phyloP scores from a whole-genome alignment of 306 rosid species.

The Quercus aquifolioides region DNA sequence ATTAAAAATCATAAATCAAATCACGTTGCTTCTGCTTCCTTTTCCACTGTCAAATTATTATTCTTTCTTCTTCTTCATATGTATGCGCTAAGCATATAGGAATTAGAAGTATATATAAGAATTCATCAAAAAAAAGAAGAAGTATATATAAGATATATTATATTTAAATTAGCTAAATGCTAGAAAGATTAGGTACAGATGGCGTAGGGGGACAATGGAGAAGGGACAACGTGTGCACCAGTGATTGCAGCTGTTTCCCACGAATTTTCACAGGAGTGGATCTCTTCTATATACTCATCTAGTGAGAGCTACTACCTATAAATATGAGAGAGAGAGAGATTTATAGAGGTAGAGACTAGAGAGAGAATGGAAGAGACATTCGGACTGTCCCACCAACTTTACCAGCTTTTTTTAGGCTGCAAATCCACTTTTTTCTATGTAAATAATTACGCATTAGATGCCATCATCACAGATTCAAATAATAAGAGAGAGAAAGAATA shows the following conservation, averaged over 20 bases:
- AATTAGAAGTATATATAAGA: too few species aligned
- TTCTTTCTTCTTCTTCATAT: too few species aligned
- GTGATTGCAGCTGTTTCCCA: slow-evolving; percentile 29
- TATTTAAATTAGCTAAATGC: background rate
- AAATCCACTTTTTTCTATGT: slow-evolving; percentile 21
- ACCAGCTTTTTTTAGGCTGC: slow-evolving; percentile 45
- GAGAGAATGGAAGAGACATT: slow-evolving; percentile 63
- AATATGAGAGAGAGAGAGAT: background rate
- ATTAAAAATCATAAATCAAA: too few species aligned
- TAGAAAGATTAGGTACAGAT: background rate
- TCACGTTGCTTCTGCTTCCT: too few species aligned
- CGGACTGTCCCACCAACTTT: slow-evolving; percentile 95
- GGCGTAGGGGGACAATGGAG: slow-evolving; percentile 25
- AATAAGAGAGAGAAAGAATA: background rate
- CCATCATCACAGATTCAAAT: slow-evolving; percentile 27
- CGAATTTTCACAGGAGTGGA: slow-evolving; percentile 35
- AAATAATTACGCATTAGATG: slow-evolving; percentile 39
- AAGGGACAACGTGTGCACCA: slow-evolving; percentile 39
- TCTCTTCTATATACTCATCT: background rate
- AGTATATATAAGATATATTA: too few species aligned
- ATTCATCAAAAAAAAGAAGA: too few species aligned
- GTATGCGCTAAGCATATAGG: too few species aligned
- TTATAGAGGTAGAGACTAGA: slow-evolving; percentile 15
- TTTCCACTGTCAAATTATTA: too few species aligned
- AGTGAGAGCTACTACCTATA: slow-evolving; percentile 21